A percentile compares a stretch with the other conserved stretches of the same genome.
phyloP scores from a whole-genome alignment of 208 protist genomes.

The Endotrypanum monterogeii region DNA sequence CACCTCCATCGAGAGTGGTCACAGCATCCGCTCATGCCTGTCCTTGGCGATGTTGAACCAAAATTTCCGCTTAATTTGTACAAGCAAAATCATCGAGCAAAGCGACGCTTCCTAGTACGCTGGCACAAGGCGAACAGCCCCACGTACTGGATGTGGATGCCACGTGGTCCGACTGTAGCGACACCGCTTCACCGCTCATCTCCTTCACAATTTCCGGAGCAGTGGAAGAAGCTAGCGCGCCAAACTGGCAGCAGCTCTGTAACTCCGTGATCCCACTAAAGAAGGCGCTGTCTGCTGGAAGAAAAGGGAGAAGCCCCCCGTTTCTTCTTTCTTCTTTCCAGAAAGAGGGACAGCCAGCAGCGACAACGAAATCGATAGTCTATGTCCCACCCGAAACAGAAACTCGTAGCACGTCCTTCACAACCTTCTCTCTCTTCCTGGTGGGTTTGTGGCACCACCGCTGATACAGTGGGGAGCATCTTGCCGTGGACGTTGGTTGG shows the following conservation, averaged over 20 bases:
- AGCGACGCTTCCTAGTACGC: constrained; percentile 77
- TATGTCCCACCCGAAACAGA: neutral
- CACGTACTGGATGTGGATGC: constrained; percentile 87
- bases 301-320: neutral
- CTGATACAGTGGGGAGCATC: too few relatives aligned
- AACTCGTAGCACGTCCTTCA: neutral
- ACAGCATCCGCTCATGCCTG: constrained; percentile 85
- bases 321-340: neutral
- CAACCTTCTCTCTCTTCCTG: neutral
- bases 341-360: neutral
- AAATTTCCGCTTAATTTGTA: constrained; percentile 90
- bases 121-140: constrained; percentile 93
- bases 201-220: constrained; percentile 76
- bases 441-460: neutral
- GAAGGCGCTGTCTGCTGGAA: neutral
- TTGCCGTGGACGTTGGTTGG: neutral
- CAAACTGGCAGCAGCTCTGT: constrained; percentile 1
- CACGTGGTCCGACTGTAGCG: constrained; percentile 53
- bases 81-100: constrained; percentile 90
- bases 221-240: constrained; percentile 67
- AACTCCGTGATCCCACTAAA: neutral
- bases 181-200: constrained; percentile 69
- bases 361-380: neutral
- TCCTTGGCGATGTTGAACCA: constrained; percentile 89
- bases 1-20: constrained; percentile 87